phyloP scores from a whole-genome alignment of 768 basidiomycete genomes.

The Suillus occidentalis region DNA sequence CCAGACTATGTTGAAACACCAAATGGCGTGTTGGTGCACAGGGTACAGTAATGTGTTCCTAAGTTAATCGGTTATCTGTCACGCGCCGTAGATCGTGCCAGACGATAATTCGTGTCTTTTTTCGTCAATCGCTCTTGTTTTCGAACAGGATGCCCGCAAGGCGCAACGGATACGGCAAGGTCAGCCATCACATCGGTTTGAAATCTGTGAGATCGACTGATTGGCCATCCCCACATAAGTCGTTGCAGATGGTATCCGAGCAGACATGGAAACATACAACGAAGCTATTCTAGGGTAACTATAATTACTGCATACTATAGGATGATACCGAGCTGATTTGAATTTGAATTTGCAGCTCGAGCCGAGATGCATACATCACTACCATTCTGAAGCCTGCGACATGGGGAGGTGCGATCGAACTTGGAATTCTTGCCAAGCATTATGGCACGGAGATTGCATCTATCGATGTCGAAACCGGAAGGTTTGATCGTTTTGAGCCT shows the following conservation, averaged over 20 bases:
- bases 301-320: background rate
- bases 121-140: conserved; percentile 80
- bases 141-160: conserved; percentile 78
- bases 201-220: conserved; percentile 3
- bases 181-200: conserved; percentile 34
- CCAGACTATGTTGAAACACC: conserved; percentile 62
- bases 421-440: conserved; percentile 79
- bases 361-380: conserved; percentile 68
- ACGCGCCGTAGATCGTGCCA: conserved; percentile 66
- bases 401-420: conserved; percentile 97
- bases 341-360: conserved; percentile 38
- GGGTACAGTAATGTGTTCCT: conserved; percentile 41
- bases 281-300: conserved; percentile 86
- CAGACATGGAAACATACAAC: conserved; percentile 69
- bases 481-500: conserved; percentile 80
- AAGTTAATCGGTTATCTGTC: background rate
- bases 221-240: conserved; percentile 44
- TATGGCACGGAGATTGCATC: conserved; percentile 85
- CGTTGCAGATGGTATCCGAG: conserved; percentile 78
- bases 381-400: conserved; percentile 78
- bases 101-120: conserved; percentile 98
- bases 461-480: conserved; percentile 89
- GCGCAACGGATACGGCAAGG: conserved; percentile 73
- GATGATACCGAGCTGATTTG: conserved; percentile 4
- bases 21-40: conserved; percentile 70